These are phyloP conservation scores for Phytopythium kandeliae DNA, from an alignment of 352 stramenopile species.

Conservation along the genomic window DNA sequence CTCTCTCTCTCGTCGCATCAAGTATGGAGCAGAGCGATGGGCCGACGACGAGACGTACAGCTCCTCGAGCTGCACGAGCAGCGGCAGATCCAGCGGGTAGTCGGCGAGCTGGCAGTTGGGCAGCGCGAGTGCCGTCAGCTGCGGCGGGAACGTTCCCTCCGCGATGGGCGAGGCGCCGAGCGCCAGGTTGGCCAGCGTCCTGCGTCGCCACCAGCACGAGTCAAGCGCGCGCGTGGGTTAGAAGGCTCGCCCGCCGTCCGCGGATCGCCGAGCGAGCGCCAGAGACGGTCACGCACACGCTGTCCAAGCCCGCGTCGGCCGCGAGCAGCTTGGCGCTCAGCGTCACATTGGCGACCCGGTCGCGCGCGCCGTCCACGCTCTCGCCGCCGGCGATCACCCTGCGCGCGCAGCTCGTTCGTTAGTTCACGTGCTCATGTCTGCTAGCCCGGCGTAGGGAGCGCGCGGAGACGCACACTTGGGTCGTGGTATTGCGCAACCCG, in stretches of 20 bases:
- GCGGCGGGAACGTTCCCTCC: slow-evolving; percentile 26
- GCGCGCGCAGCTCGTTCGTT: background rate
- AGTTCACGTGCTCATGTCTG: too few species aligned
- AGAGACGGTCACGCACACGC: too few species aligned
- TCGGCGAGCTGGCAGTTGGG: slow-evolving; percentile 48
- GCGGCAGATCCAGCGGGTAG: slow-evolving; percentile 39
- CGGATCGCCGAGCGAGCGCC: too few species aligned
- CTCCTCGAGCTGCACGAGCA: slow-evolving; percentile 36
- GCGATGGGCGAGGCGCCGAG: slow-evolving; percentile 33
- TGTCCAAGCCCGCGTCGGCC: slow-evolving; percentile 23
- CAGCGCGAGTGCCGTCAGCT: slow-evolving; percentile 46
- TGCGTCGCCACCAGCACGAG: slow-evolving; percentile 10
- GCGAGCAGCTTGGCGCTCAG: slow-evolving; percentile 27
- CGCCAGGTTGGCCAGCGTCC: slow-evolving; percentile 43
- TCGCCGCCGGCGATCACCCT: slow-evolving; percentile 44
- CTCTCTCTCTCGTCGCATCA: too few species aligned
- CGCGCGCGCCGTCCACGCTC: slow-evolving; percentile 32
- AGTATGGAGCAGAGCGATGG: too few species aligned
- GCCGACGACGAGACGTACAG: too few species aligned
- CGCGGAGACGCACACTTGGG: slow-evolving; percentile 15
- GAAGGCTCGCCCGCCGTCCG: too few species aligned
- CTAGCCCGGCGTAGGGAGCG: too few species aligned
- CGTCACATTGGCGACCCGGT: slow-evolving; percentile 32
- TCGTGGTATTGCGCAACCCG: slow-evolving; percentile 18
- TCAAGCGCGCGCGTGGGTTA: too few species aligned